Percentiles rank a stretch among this genome's conserved stretches.
Evolutionary conservation across 139 green algal genomes (phyloP).

Genomic region (Chlorella sp.): DNA sequence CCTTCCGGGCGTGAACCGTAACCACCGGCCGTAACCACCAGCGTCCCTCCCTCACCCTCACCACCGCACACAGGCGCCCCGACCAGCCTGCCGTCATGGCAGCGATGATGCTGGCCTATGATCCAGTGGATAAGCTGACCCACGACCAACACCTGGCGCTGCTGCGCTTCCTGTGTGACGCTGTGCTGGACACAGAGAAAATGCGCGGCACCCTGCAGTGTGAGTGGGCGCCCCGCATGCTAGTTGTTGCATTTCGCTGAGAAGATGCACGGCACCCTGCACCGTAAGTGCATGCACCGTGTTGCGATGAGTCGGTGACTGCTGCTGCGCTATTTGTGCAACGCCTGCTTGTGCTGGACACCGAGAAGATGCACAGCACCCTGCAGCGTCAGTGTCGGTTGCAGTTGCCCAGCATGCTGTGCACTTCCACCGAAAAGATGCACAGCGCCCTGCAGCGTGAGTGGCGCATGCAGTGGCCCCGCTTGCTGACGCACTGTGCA

Average conservation of each 20-base stretch:
- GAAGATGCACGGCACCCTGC: conserved; percentile 38
- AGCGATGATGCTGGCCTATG: conserved; percentile 41
- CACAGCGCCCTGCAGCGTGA: conserved; percentile 36
- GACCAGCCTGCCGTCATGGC: conserved; percentile 20
- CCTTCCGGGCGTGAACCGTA: no score
- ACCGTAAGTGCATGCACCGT: no score
- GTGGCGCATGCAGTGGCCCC: not conserved
- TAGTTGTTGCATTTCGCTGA: no score
- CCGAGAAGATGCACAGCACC: conserved; percentile 35
- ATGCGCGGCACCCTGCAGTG: conserved; percentile 48
- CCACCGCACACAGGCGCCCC: not conserved
- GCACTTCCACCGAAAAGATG: no score
- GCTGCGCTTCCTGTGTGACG: conserved; percentile 51
- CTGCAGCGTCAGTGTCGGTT: conserved; percentile 34
- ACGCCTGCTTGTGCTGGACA: conserved; percentile 54
- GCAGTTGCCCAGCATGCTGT: no score
- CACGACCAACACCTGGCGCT: conserved; percentile 52
- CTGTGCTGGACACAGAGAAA: conserved; percentile 42
- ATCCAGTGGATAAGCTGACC: conserved; percentile 39
- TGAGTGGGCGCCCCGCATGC: conserved; percentile 12
- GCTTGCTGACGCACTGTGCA: no score
- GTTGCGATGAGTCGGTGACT: no score
- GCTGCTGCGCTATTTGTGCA: conserved; percentile 50
- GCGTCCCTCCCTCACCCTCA: not conserved
- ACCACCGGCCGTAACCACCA: no score